Base-by-base conservation (phyloP, 495 filamentous ascomycete genomes). In the Neurospora africana region DNA sequence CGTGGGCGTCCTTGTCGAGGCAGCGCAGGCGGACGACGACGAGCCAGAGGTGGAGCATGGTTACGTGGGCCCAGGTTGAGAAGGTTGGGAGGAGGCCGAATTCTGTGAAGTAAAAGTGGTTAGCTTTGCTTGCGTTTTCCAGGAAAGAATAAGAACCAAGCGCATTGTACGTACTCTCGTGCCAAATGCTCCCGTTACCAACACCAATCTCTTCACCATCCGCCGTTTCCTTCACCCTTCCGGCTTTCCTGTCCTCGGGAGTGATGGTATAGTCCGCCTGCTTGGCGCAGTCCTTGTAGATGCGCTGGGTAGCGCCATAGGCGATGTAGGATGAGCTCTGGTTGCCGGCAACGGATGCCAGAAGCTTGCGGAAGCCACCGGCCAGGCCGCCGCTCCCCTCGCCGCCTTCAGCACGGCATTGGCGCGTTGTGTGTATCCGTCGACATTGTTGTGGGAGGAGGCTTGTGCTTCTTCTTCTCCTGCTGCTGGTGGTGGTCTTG, bases 31-130 rank as follows among this genome's bases (percentile, higher is more conserved):
- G 91, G n/a, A 91, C 91, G n/a, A 91, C 91, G 47, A 98, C 81
- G 69, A 97, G 87, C 84, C 97, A 98, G 89, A 98, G 91, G 83
- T 99, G 94, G 17, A 98, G 87, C 84, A 98, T 93, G 23, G 94
- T 94, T 47, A 98, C 89, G 79, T 98, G 95, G 8, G 96, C 91
- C 96, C 95, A 99, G 68, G 92, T 94, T 72, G 88, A 92, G 83
- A 99, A 99, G 0, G 93, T 99, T 2, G 93, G 91, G 30, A 83
- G 80, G 37, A 97, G 87, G 17, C 86, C 88, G 69, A 85, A 94
- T 75, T 77, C 81, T 83, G 61, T 17, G 1, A 19, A 36, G 38
- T 19, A 5, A 13, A 11, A 23, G 10, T 21, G 43, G 69, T 47
- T n/a, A 23, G 53, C 68, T 19, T 67, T 30, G 23, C 9, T 36